A percentile compares a stretch with the other conserved stretches of the same genome.
phyloP scores from a whole-genome alignment of 768 basidiomycete genomes.

The Boletellus ananiceps region DNA sequence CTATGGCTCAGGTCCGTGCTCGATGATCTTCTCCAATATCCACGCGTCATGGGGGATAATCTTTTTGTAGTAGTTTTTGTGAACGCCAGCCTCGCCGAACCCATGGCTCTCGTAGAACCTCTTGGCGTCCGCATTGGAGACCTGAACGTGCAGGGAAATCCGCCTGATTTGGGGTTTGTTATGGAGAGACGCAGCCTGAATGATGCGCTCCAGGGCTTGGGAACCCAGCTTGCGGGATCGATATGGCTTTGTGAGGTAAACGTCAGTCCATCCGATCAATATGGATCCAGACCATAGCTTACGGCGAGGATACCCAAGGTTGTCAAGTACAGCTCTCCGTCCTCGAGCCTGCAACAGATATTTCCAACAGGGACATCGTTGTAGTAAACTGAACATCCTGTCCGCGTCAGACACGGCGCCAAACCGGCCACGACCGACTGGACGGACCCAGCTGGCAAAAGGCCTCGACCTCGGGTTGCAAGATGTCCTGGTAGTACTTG shows the following conservation, averaged over 20 bases:
- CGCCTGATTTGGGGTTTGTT: slow-evolving; percentile 58
- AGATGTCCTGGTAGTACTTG: slow-evolving; percentile 79
- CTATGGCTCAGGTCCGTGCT: slow-evolving; percentile 26
- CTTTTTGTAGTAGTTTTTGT: slow-evolving; percentile 85
- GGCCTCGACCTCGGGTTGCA: slow-evolving; percentile 71
- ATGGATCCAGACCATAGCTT: slow-evolving; percentile 29
- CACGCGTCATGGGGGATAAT: slow-evolving; percentile 81
- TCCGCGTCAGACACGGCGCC: slow-evolving; percentile 21
- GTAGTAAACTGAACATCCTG: slow-evolving; percentile 65
- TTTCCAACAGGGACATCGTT: slow-evolving; percentile 91
- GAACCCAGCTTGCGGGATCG: slow-evolving; percentile 75
- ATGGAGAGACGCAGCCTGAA: slow-evolving; percentile 57
- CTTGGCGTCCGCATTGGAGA: slow-evolving; percentile 74
- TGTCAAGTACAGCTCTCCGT: slow-evolving; percentile 68
- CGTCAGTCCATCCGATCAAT: slow-evolving; percentile 14
- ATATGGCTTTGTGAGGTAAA: slow-evolving; percentile 58
- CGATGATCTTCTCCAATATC: slow-evolving; percentile 67
- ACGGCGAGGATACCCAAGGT: slow-evolving; percentile 91
- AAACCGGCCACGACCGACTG: slow-evolving; percentile 11
- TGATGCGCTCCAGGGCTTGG: slow-evolving; percentile 60
- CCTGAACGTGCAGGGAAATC: slow-evolving; percentile 83
- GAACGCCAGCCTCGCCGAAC: slow-evolving; percentile 62
- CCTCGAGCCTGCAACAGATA: slow-evolving; percentile 81
- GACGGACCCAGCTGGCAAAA: slow-evolving; percentile 84
- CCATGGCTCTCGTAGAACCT: slow-evolving; percentile 81